Conservation (phyloP, 306 rosid genomes). For the Mimosa pudica region DNA sequence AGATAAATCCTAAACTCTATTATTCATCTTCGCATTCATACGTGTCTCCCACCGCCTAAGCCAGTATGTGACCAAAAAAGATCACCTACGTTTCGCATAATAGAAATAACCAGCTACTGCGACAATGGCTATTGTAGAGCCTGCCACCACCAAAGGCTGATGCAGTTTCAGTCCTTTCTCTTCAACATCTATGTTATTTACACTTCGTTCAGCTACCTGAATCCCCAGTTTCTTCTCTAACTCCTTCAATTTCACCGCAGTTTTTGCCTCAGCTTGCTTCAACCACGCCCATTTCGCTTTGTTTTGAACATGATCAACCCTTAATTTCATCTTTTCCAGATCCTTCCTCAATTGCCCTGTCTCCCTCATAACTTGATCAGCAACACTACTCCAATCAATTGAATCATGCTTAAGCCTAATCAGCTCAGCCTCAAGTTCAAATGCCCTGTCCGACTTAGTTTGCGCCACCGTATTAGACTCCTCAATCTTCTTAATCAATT, state of each 20-base stretch:
- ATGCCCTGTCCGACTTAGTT: slow-evolving; percentile 62
- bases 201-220: slow-evolving; percentile 45
- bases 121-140: slow-evolving; percentile 68
- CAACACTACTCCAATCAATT: slow-evolving; percentile 46
- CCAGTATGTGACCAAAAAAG: slow-evolving; percentile 8
- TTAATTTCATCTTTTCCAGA: slow-evolving; percentile 54
- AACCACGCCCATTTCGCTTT: slow-evolving; percentile 46
- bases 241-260: slow-evolving; percentile 60
- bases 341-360: slow-evolving; percentile 49
- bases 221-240: slow-evolving; percentile 49
- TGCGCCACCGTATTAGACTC: slow-evolving; percentile 51
- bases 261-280: slow-evolving; percentile 56
- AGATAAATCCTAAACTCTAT: slow-evolving; percentile 57
- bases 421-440: slow-evolving; percentile 73
- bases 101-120: slow-evolving; percentile 48
- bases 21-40: slow-evolving; percentile 31
- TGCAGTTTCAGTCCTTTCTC: slow-evolving; percentile 50
- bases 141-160: slow-evolving; percentile 71
- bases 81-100: slow-evolving; percentile 62
- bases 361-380: slow-evolving; percentile 51
- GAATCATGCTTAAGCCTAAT: slow-evolving; percentile 79
- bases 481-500: slow-evolving; percentile 40
- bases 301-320: slow-evolving; percentile 52
- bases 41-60: slow-evolving; percentile 4
- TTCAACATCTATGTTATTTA: slow-evolving; percentile 45